A percentile compares a stretch with the other conserved stretches of the same genome.
These are phyloP conservation scores for Platanus orientalis DNA, from an alignment of 164 flowering plant genomes.

Conservation along the genomic window DNA sequence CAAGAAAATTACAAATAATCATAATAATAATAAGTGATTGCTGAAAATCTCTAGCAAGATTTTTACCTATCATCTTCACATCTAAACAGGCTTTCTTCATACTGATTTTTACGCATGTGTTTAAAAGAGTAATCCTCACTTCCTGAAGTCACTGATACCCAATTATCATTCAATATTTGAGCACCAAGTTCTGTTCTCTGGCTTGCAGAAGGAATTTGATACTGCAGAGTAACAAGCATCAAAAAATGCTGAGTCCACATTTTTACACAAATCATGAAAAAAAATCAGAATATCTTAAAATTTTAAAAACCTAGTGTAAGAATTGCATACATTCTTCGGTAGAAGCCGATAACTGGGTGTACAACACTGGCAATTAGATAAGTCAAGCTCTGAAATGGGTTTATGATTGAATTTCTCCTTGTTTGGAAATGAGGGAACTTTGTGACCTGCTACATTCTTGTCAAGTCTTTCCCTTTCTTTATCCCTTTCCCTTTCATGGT, in stretches of 20 bases:
- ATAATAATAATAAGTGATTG: not conserved
- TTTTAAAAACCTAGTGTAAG: not conserved
- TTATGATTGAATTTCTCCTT: constrained; percentile 70
- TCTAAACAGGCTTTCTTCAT: constrained; percentile 95
- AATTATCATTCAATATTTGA: constrained; percentile 84
- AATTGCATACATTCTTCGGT: constrained; percentile 66
- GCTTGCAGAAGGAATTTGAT: constrained; percentile 79
- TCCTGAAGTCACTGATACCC: constrained; percentile 99
- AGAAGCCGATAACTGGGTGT: constrained; percentile 96
- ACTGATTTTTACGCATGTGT: constrained; percentile 98
- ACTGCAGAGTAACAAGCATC: constrained; percentile 42
- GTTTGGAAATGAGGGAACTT: constrained; percentile 37
- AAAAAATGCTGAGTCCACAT: not conserved
- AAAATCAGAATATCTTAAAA: not conserved
- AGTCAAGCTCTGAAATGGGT: constrained; percentile 93
- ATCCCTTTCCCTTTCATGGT: constrained; percentile 40
- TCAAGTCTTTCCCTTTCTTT: constrained; percentile 68
- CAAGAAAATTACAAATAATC: no score
- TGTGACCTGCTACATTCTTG: constrained; percentile 40
- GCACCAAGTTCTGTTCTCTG: constrained; percentile 75
- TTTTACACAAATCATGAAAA: not conserved
- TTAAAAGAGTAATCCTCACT: constrained; percentile 98
- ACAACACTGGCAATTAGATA: constrained; percentile 88
- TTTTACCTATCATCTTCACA: constrained; percentile 97
- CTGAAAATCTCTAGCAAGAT: constrained; percentile 3